phyloP scores from a whole-genome alignment of 805 yeast genomes.

The Ogataea pini region DNA sequence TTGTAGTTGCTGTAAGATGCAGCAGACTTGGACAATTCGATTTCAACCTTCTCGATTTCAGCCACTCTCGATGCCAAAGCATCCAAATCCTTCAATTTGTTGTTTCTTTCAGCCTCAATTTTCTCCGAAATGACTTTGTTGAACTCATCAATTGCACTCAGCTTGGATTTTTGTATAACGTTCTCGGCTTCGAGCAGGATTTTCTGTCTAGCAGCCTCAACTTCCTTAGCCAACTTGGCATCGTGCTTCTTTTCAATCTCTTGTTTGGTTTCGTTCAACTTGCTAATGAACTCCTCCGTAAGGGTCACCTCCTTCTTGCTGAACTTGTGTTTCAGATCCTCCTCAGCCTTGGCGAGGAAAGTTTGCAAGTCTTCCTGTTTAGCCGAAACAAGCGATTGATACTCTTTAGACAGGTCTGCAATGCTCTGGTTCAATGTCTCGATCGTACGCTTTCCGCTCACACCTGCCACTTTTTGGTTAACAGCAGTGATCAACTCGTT shows the following conservation, averaged over 20 bases:
- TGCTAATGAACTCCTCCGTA: constrained; percentile 57
- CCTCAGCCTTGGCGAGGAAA: constrained; percentile 32
- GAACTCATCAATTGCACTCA: constrained; percentile 69
- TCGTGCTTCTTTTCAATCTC: constrained; percentile 61
- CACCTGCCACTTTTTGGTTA: constrained; percentile 24
- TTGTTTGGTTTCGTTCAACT: constrained; percentile 62
- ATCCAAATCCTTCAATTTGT: constrained; percentile 69
- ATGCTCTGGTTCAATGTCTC: constrained; percentile 27
- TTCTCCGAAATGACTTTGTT: constrained; percentile 55
- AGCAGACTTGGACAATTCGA: constrained; percentile 43
- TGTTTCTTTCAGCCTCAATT: constrained; percentile 74
- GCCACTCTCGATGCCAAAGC: constrained; percentile 56
- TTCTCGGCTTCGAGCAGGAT: constrained; percentile 73
- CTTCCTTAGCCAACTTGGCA: constrained; percentile 58
- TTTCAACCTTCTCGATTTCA: constrained; percentile 56
- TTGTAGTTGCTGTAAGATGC: constrained; percentile 40
- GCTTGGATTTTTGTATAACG: constrained; percentile 63
- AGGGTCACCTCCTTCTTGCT: constrained; percentile 47
- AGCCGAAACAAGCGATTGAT: constrained; percentile 19
- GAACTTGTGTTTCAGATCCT: constrained; percentile 33
- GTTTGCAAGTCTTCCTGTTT: constrained; percentile 25
- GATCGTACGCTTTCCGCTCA: constrained; percentile 26
- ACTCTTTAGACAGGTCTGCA: constrained; percentile 24
- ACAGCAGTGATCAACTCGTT: constrained; percentile 38
- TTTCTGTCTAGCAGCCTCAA: constrained; percentile 64